These are phyloP conservation scores for Urochloa ruziziensis DNA, from an alignment of 176 grass and related monocot genomes.

Conservation along the genomic window DNA sequence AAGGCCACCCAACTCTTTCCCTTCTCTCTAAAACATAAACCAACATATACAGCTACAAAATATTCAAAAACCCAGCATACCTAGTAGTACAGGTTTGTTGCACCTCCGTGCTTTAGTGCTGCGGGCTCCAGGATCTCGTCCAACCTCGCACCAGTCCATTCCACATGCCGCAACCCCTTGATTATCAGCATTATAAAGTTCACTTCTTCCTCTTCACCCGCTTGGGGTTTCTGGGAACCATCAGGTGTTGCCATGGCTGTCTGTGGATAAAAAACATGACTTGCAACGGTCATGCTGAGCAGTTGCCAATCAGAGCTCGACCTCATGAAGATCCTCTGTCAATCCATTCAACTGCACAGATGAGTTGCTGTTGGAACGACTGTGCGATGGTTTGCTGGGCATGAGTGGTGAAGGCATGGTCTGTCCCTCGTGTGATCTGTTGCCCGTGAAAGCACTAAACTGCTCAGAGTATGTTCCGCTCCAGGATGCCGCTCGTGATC, in stretches of 20 bases:
- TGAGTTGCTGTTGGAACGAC: constrained; percentile 46
- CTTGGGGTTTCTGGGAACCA: neutral
- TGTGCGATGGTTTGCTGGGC: constrained; percentile 31
- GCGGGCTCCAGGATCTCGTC: neutral
- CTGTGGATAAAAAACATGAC: neutral
- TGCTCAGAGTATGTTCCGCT: constrained; percentile 67
- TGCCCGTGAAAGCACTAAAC: constrained; percentile 21
- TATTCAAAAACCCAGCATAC: constrained; percentile 14
- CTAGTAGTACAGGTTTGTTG: constrained; percentile 5
- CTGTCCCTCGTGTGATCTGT: constrained; percentile 31
- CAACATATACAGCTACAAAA: constrained; percentile 45
- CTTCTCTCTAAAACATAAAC: constrained; percentile 36
- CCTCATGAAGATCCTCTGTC: constrained; percentile 70
- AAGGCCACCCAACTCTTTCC: constrained; percentile 18
- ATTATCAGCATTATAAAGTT: neutral
- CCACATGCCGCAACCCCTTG: neutral
- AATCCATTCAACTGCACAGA: constrained; percentile 48
- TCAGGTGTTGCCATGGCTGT: neutral
- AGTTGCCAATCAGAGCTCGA: constrained; percentile 44
- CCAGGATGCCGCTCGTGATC: constrained; percentile 81
- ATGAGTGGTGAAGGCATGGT: constrained; percentile 32
- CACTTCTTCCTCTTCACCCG: neutral
- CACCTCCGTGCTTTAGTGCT: neutral
- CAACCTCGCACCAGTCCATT: neutral
- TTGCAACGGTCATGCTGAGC: neutral